Evolutionary conservation across 2,329 filamentous ascomycete genomes (phyloP).

Genomic region (Tolypocladium tundrense): DNA sequence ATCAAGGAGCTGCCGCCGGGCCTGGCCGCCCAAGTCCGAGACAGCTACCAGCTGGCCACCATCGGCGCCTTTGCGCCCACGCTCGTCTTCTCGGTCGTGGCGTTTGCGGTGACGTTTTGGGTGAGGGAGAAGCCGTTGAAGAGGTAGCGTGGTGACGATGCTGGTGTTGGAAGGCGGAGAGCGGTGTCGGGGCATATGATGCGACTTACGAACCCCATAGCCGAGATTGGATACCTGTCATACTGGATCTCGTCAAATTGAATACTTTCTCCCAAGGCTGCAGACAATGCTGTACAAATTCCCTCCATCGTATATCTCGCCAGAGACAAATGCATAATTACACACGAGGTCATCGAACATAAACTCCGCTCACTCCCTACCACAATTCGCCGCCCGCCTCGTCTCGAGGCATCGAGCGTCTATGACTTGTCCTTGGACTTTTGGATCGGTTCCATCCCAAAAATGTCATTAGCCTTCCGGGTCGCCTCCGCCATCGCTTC

Average conservation of each 20-base stretch:
- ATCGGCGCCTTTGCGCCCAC: constrained; percentile 30
- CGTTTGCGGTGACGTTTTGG: constrained; percentile 34
- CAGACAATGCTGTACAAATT: background rate
- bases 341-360: background rate
- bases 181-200: background rate
- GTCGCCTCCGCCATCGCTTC: constrained; percentile 32
- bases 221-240: too few relatives aligned
- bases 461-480: constrained; percentile 38
- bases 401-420: background rate
- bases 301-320: background rate
- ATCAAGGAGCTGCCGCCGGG: constrained; percentile 54
- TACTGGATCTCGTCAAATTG: background rate
- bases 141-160: constrained; percentile 10
- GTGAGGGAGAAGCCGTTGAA: constrained; percentile 47
- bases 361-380: background rate
- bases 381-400: background rate
- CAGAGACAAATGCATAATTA: background rate
- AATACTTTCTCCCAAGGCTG: too few relatives aligned
- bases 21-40: constrained; percentile 47
- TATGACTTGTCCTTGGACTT: constrained; percentile 12
- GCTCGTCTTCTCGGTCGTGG: constrained; percentile 22
- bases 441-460: constrained; percentile 41
- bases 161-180: too few relatives aligned
- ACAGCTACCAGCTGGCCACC: constrained; percentile 49
- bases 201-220: background rate